Evolutionary conservation across 2,329 filamentous ascomycete species (phyloP).

Genomic region (Trichoderma guizhouense): DNA sequence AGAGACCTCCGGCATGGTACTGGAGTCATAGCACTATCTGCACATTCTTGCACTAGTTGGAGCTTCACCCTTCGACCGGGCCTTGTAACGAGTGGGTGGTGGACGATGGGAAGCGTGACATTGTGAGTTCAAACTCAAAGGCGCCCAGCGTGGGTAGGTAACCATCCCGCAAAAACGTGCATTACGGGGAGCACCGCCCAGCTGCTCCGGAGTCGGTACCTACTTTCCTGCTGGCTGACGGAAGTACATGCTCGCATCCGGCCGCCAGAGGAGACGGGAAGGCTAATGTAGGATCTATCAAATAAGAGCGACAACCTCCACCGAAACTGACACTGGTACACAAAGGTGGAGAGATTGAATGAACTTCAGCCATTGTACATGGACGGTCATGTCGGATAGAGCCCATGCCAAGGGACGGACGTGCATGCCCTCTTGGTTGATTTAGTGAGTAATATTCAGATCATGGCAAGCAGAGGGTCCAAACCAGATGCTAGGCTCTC

Average conservation of each 20-base stretch:
- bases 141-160: background rate
- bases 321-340: conserved; percentile 29
- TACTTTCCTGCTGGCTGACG: conserved; percentile 21
- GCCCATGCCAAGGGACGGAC: background rate
- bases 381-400: conserved; percentile 8
- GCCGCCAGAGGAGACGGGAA: conserved; percentile 30
- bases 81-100: background rate
- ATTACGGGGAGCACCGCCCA: conserved; percentile 8
- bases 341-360: conserved; percentile 23
- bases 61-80: background rate
- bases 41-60: background rate
- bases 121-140: background rate
- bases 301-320: conserved; percentile 24
- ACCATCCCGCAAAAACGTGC: conserved; percentile 4
- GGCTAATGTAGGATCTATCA: conserved; percentile 33
- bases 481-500: background rate
- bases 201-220: conserved; percentile 13
- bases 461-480: background rate
- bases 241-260: conserved; percentile 25
- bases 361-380: conserved; percentile 10
- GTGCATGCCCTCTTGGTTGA: background rate
- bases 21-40: background rate
- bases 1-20: background rate
- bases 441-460: background rate
- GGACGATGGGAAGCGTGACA: background rate